A percentile compares a stretch with the other conserved stretches of the same genome.
These are phyloP conservation scores for Brassica rapa DNA, from an alignment of 345 rosid species.

Conservation along the genomic window DNA sequence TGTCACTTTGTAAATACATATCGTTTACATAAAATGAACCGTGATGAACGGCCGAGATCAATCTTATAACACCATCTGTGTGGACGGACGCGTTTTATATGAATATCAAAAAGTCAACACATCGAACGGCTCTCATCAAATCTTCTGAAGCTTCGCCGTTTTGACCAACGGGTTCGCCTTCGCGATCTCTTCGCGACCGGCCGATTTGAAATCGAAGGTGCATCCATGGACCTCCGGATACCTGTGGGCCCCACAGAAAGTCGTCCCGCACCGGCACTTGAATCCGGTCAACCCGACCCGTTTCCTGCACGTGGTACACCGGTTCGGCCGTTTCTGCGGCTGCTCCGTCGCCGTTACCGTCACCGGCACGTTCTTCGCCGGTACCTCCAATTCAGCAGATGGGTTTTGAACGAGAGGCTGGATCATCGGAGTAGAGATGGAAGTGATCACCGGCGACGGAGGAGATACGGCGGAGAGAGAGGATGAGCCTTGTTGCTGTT, in stretches of 20 bases:
- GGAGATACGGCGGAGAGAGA: constrained; percentile 40
- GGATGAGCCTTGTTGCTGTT: constrained; percentile 45
- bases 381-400: neutral
- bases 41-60: constrained; percentile 41
- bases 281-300: constrained; percentile 58
- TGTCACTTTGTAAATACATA: constrained; percentile 28
- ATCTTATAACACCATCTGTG: neutral
- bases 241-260: constrained; percentile 51
- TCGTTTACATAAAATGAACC: constrained; percentile 22
- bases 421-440: constrained; percentile 40
- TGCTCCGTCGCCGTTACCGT: constrained; percentile 12
- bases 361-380: neutral
- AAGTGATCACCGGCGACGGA: constrained; percentile 36
- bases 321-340: constrained; percentile 40
- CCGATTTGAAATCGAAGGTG: constrained; percentile 51
- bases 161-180: constrained; percentile 55
- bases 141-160: constrained; percentile 53
- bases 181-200: constrained; percentile 58
- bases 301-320: constrained; percentile 53
- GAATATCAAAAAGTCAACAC: constrained; percentile 27
- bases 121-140: constrained; percentile 40
- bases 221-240: constrained; percentile 57
- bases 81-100: constrained; percentile 17
- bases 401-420: constrained; percentile 32
- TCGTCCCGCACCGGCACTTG: constrained; percentile 52